A percentile compares a stretch with the other conserved stretches of the same genome.
Evolutionary conservation across 345 rosid genomes (phyloP).

Genomic region (Salix exigua): DNA sequence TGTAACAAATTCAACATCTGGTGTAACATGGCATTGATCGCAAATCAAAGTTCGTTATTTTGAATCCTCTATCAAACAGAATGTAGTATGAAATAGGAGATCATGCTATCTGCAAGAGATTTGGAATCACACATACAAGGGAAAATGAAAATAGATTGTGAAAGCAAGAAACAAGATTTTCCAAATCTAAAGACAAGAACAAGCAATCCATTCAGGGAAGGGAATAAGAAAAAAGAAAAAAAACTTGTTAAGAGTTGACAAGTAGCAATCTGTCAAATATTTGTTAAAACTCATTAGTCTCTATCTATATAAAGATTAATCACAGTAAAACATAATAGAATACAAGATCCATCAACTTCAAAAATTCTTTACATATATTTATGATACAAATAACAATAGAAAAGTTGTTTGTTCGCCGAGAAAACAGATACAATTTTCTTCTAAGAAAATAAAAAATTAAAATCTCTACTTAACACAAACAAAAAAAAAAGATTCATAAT

Average conservation of each 20-base stretch:
- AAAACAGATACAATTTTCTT: background rate
- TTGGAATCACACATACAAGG: background rate
- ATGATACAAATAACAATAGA: background rate
- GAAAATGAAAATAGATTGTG: background rate
- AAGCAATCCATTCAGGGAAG: background rate
- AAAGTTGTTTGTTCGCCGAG: background rate
- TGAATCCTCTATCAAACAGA: background rate
- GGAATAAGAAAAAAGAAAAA: background rate
- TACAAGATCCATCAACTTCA: background rate
- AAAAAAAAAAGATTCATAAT: too few species aligned
- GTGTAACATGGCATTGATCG: background rate
- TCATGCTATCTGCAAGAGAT: background rate
- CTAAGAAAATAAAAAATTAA: background rate
- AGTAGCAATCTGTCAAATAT: too few species aligned
- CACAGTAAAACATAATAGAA: background rate
- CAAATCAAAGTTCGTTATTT: background rate
- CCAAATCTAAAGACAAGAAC: background rate
- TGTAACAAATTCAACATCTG: background rate
- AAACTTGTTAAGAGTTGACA: too few species aligned
- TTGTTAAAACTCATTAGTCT: too few species aligned
- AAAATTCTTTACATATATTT: background rate
- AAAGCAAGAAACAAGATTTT: background rate
- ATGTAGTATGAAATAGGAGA: background rate
- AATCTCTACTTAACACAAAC: too few species aligned
- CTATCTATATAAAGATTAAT: background rate